Conservation (phyloP, 73 alveolate genomes). For the Paramecium tetraurelia region DNA sequence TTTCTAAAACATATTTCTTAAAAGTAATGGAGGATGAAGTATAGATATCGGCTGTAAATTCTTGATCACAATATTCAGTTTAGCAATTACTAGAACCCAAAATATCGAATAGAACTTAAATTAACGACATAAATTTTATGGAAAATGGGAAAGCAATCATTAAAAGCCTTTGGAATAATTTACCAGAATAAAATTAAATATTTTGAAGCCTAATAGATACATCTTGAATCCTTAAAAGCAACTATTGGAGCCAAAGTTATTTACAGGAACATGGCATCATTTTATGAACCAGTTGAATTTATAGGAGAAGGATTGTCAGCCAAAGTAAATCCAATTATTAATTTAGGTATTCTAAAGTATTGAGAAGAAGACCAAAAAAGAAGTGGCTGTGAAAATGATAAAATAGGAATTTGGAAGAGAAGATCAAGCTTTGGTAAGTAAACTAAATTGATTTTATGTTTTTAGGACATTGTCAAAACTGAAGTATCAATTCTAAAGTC, state of each 20-base stretch:
- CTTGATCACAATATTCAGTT: background rate
- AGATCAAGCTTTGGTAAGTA: background rate
- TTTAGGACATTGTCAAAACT: background rate
- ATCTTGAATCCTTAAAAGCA: background rate
- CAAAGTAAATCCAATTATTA: background rate
- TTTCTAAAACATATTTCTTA: background rate
- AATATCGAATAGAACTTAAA: background rate
- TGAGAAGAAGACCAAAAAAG: background rate
- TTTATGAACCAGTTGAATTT: background rate
- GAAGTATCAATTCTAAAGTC: background rate
- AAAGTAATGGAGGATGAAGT: background rate
- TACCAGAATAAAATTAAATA: conserved; percentile 6
- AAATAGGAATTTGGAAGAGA: background rate
- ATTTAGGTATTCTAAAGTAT: background rate
- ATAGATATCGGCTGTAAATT: background rate
- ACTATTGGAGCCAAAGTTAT: background rate
- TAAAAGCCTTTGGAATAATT: conserved; percentile 39
- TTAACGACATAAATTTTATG: background rate
- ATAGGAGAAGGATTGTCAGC: conserved; percentile 48
- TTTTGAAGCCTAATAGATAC: background rate
- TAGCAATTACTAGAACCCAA: background rate
- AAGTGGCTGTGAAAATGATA: background rate
- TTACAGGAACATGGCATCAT: conserved; percentile 38
- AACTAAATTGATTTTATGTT: background rate
- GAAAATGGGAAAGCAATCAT: background rate